Evolutionary conservation across 2,329 filamentous ascomycete species (phyloP), one percentile per base, ranked within the genome.

Genomic region (Ceratocystis huliohia): DNA sequence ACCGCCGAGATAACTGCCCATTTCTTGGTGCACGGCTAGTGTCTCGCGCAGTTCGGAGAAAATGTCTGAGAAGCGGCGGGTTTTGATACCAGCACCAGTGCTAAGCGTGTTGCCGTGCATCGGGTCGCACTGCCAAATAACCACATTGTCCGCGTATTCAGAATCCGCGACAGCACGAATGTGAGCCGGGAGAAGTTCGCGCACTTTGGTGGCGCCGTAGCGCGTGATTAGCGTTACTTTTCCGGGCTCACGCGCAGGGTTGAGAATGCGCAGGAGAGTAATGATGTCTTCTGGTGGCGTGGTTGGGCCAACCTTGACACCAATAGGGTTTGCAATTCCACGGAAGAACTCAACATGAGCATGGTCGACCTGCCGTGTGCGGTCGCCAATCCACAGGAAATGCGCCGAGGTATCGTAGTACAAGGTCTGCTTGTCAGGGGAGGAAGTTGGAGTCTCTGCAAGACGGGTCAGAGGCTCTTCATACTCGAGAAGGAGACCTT

Each of bases 301-400:
- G 4, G 86, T 88, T 7, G 94, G 94, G 0, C 94, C 94, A 67
- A 99, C 89, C 76, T 99, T 99, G 76, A 99, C 87, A 69, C 94
- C 94, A 71, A 99, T 90, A 0, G 94, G 94, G 78, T 99, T 99
- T 72, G 90, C 88, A 70, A 99, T 88, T 67, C 94, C 94, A 59
- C 94, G 88, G 82, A 97, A 96, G 81, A 95, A 99, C 77, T 99
- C 94, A 69, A 99, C 88, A 76, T 99, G 94, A 0, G 88, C 93
- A 71, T 93, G 90, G 73, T 94, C 88, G 59, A 96, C 84, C 76
- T 97, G 93, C 61, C 94, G 85, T 1, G 94, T 99, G 70, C 94
- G 89, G 76, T 99, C 94, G 65, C 94, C 94, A 72, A 99, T 95
- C 94, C 94, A 99, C 74, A 99, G 83, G 79, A 99, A 97, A 75